These are phyloP conservation scores for Diatrype stigma DNA, from an alignment of 2,329 filamentous ascomycete species.

Conservation along the genomic window DNA sequence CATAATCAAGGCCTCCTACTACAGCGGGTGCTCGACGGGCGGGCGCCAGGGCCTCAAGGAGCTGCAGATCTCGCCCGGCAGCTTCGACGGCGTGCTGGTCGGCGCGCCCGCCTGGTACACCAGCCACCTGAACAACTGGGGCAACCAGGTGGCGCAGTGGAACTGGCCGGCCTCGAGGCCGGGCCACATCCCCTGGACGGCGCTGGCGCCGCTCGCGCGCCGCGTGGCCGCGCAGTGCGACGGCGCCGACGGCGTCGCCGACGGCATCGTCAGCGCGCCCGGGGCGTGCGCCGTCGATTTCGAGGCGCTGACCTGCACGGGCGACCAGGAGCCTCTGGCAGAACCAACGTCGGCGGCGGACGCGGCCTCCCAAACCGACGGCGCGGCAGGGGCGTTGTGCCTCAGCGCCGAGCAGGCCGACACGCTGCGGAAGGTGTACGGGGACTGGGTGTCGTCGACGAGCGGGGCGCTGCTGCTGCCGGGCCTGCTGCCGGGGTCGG, in stretches of 20 bases:
- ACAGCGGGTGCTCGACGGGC: slow-evolving; percentile 54
- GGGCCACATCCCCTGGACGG: slow-evolving; percentile 44
- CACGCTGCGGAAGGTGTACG: slow-evolving; percentile 29
- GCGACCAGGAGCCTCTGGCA: background rate
- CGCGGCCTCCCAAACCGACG: background rate
- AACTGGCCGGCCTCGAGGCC: slow-evolving; percentile 42
- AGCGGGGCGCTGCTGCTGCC: slow-evolving; percentile 35
- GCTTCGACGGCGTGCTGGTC: slow-evolving; percentile 54
- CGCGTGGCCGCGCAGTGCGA: slow-evolving; percentile 50
- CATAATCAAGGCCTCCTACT: slow-evolving; percentile 45
- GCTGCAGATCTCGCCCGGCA: slow-evolving; percentile 47
- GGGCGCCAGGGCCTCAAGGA: slow-evolving; percentile 54
- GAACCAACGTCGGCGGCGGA: background rate
- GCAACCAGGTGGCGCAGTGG: slow-evolving; percentile 39
- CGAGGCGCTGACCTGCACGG: slow-evolving; percentile 33
- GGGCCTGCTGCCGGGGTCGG: slow-evolving; percentile 45
- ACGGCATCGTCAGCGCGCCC: slow-evolving; percentile 46
- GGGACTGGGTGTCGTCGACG: slow-evolving; percentile 18
- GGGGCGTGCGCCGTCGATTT: slow-evolving; percentile 40
- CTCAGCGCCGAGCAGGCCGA: slow-evolving; percentile 39
- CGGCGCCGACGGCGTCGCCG: slow-evolving; percentile 41
- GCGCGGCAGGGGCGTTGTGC: slow-evolving; percentile 28
- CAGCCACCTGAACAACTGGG: slow-evolving; percentile 39
- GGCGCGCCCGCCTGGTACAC: slow-evolving; percentile 49
- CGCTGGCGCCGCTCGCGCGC: slow-evolving; percentile 32